Conservation (phyloP, 176 grass and related monocot genomes). For the Oryza nivara region DNA sequence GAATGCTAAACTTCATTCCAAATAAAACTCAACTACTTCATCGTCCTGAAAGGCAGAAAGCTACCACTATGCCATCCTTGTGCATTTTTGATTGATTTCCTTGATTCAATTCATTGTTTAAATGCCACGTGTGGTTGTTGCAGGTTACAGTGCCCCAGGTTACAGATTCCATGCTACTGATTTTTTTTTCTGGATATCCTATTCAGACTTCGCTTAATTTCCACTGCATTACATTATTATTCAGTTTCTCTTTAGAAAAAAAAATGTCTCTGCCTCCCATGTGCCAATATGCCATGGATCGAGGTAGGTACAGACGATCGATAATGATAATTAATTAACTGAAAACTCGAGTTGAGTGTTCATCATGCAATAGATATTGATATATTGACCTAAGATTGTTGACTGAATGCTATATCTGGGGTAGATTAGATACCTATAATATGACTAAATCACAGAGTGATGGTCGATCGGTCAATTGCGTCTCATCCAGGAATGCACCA, state of each 20-base stretch:
- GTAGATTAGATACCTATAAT: not conserved
- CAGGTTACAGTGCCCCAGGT: not conserved
- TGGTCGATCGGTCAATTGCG: not conserved
- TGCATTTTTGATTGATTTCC: not conserved
- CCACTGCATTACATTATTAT: not conserved
- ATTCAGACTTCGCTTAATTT: not conserved
- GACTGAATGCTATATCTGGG: not conserved
- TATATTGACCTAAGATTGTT: not conserved
- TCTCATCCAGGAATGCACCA: not conserved
- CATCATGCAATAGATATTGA: not conserved
- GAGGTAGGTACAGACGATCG: not conserved
- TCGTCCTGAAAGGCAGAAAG: not conserved
- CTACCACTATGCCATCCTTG: not conserved
- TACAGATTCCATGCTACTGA: not conserved
- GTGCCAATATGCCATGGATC: not conserved
- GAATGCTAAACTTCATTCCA: too few relatives aligned
- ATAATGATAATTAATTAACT: not conserved
- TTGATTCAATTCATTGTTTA: not conserved
- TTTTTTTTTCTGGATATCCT: not conserved
- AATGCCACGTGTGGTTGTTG: not conserved
- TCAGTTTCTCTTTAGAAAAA: not conserved
- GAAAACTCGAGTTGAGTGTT: not conserved
- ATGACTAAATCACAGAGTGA: not conserved
- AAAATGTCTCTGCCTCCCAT: not conserved
- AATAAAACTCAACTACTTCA: too few relatives aligned